Evolutionary conservation across 2,329 filamentous ascomycete species (phyloP), one percentile per base, ranked within the genome.

Genomic region (Sclerotinia trifoliorum): DNA sequence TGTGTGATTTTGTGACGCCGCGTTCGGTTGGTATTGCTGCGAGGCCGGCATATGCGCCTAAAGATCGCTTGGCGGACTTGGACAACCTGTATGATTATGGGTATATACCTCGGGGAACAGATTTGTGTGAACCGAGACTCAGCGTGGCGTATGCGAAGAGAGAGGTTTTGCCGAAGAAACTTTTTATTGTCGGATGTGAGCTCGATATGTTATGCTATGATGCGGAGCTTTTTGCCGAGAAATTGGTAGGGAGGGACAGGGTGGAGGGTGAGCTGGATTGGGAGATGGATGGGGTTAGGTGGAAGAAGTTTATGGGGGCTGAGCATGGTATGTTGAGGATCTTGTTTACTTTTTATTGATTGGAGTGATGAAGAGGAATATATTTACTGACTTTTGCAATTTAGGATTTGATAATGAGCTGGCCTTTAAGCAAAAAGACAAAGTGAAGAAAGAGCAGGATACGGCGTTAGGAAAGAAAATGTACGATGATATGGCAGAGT

Each of bases 1-100:
- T 79, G 2, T 74, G 80, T 6, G 81, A 84, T 72, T 78, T 80
- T 24, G 75, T 76, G 6, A 70, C 79, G 7, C 62, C 73, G 0
- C 54, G 71, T 13, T 72, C 75, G 24, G 69, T 73, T 46, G 78
- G 80, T 68, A 44, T 73, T 19, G 68, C 70, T 29, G 64, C 65
- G 1, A 72, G 75, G 42, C 75, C 80, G 10, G 24, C 61, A 35
- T 26, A 69, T 32, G 71, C 70, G 5, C 46, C 66, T 29, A 57
- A 56, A 19, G 74, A 75, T 68, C 8, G 8, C 5, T 54, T 75
- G 15, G 68, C 61, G 8, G 6, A n/a, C 17, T 52, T 64, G 13
- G 70, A 44, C 6, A 64, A 66, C 8, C 26, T 72, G 10, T 70
- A 72, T 21, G 67, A 69, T 35, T 71, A 69, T 68, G 70, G 61